Evolutionary conservation across 208 protist species (phyloP).

Genomic region (Lotmaria passim): DNA sequence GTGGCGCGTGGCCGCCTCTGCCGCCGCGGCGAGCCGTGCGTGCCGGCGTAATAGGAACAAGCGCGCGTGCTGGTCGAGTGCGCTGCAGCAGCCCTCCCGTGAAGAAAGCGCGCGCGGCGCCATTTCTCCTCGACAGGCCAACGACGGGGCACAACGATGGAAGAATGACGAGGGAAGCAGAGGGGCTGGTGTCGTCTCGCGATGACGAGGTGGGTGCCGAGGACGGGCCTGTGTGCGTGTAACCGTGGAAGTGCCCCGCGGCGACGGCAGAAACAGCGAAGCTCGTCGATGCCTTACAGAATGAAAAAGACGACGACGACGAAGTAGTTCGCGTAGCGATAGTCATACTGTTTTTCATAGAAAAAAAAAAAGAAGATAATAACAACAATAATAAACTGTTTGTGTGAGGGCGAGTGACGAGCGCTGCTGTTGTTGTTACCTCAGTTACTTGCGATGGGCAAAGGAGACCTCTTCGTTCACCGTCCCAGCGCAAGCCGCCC

Average conservation of each 20-base stretch:
- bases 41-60: conserved; percentile 11
- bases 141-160: neutral
- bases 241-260: neutral
- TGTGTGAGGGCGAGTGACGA: neutral
- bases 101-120: neutral
- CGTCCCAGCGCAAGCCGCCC: too few relatives aligned
- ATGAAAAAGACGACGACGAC: conserved; percentile 2
- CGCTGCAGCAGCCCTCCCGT: conserved; percentile 6
- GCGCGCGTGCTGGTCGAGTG: conserved; percentile 14
- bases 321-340: neutral
- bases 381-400: conserved; percentile 1
- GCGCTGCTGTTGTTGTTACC: too few relatives aligned
- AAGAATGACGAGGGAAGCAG: too few relatives aligned
- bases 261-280: neutral
- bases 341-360: too few relatives aligned
- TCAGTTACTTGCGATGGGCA: too few relatives aligned
- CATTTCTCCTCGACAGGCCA: neutral
- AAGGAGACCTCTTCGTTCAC: too few relatives aligned
- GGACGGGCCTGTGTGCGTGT: neutral
- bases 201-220: neutral
- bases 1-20: neutral
- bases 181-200: neutral
- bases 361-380: conserved; percentile 29
- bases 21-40: neutral
- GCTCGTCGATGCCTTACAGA: neutral